phyloP scores from a whole-genome alignment of 805 yeast genomes.

The Zygoascus flipseniorum region DNA sequence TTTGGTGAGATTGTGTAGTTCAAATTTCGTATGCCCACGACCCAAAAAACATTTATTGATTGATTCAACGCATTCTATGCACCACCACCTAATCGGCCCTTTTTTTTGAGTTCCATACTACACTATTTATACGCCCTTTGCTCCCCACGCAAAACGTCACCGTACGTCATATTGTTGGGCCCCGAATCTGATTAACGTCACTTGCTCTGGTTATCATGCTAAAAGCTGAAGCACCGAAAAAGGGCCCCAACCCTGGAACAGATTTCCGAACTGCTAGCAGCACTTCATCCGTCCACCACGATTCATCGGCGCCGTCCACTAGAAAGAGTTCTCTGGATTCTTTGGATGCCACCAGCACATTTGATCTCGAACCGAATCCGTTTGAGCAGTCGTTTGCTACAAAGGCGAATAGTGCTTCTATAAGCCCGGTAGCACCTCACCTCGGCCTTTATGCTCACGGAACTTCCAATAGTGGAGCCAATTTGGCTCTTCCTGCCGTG shows the following conservation, averaged over 20 bases:
- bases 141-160: no score
- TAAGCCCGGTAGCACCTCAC: not conserved
- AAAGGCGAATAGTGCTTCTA: slow-evolving; percentile 23
- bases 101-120: no score
- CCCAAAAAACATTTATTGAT: no score
- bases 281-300: not conserved
- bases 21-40: no score
- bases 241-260: not conserved
- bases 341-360: slow-evolving; percentile 13
- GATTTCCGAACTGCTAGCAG: not conserved
- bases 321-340: not conserved
- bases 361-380: slow-evolving; percentile 88
- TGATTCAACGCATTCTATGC: no score
- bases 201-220: not conserved
- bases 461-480: not conserved
- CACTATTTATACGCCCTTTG: no score
- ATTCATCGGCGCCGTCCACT: not conserved
- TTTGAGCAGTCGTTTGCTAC: slow-evolving; percentile 91
- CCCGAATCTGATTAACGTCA: no score
- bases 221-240: not conserved
- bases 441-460: not conserved
- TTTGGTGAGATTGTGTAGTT: no score
- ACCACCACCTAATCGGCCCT: no score
- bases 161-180: no score
- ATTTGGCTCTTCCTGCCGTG: not conserved